Conservation (phyloP, 257 asterid genomes). For the Nicotiana otophora region DNA sequence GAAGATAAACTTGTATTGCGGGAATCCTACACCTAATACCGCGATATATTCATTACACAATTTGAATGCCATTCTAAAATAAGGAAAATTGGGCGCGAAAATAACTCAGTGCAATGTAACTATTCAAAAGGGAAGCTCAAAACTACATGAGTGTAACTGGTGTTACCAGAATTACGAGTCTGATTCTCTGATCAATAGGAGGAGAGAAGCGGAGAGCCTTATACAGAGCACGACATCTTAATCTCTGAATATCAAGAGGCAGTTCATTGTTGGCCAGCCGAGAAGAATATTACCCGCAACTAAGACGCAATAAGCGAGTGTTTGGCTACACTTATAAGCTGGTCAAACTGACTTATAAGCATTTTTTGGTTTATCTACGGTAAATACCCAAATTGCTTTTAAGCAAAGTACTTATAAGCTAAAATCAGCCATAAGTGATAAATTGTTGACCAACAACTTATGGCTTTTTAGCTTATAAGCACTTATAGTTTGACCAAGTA, state of each 20-base stretch:
- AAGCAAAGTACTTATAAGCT: no score
- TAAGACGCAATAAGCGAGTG: no score
- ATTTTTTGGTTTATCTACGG: no score
- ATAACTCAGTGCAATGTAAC: not conserved
- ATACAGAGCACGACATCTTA: conserved; percentile 92
- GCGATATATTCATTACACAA: not conserved
- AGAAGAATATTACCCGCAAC: conserved; percentile 41
- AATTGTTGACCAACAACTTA: no score
- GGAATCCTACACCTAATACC: not conserved
- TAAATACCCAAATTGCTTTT: no score
- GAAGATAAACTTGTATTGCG: not conserved
- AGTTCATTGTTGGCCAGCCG: conserved; percentile 94
- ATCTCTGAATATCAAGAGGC: conserved; percentile 88
- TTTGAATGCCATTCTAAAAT: not conserved
- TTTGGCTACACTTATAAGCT: no score
- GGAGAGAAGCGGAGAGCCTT: conserved; percentile 79
- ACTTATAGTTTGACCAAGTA: no score
- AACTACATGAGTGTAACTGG: conserved; percentile 3
- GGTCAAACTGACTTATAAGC: no score
- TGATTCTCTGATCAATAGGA: conserved; percentile 56
- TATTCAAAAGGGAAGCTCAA: conserved; percentile 10
- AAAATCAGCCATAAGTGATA: no score
- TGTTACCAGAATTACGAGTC: conserved; percentile 38
- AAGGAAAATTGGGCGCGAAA: not conserved
- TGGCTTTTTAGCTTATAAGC: no score